Percentiles rank a stretch among this genome's conserved stretches.
Conservation (phyloP, 2,329 filamentous ascomycete genomes). For the Aspergillus carbonarius region DNA sequence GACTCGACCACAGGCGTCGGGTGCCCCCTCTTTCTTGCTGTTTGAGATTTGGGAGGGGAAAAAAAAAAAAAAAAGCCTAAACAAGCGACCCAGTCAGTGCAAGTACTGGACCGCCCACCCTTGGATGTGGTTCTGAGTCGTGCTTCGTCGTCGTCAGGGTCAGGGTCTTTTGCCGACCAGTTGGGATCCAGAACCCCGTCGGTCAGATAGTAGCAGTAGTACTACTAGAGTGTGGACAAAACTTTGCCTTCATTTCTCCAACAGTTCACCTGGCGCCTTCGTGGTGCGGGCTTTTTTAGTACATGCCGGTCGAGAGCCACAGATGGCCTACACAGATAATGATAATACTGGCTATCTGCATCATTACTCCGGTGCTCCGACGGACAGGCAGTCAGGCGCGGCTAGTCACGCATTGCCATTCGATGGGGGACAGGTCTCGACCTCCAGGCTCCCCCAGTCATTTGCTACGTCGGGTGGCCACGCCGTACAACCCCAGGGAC, state of each 20-base stretch:
- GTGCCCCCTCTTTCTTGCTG: not conserved
- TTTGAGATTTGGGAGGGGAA: too few relatives aligned
- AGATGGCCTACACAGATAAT: too few relatives aligned
- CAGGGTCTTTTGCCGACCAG: not conserved
- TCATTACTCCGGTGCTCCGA: slow-evolving; percentile 4
- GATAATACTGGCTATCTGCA: not conserved
- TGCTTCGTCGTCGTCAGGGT: not conserved
- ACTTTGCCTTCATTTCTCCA: slow-evolving; percentile 1
- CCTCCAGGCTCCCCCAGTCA: not conserved
- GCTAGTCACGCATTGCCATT: slow-evolving; percentile 6
- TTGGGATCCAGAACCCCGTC: not conserved
- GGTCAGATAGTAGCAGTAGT: too few relatives aligned
- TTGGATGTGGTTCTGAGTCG: not conserved
- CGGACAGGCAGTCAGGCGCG: slow-evolving; percentile 8
- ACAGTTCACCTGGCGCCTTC: not conserved
- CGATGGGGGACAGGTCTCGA: slow-evolving; percentile 2
- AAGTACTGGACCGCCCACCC: not conserved
- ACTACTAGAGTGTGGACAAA: not conserved
- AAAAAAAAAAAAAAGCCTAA: not conserved
- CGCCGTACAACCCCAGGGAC: not conserved
- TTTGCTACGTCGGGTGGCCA: slow-evolving; percentile 3
- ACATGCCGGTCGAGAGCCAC: not conserved
- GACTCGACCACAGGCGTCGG: not conserved
- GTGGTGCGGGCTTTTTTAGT: not conserved
- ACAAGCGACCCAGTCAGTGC: slow-evolving; percentile 1